Evolutionary conservation across 148 eudicot genomes (phyloP), one percentile per base, ranked within the genome.

Genomic region (Silene uniflora): DNA sequence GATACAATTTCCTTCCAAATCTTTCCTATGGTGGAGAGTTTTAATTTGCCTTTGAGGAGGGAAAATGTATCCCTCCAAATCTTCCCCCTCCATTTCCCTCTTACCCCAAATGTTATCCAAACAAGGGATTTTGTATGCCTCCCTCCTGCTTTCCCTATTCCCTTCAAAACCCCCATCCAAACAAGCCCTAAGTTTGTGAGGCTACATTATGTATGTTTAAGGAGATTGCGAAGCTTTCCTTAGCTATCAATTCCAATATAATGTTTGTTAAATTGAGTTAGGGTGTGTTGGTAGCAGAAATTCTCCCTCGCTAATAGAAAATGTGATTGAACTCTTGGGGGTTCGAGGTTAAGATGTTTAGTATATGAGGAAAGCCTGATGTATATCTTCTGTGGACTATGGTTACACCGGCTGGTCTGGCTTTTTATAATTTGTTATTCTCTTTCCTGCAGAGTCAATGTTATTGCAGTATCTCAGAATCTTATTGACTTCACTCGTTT

Each of bases 381-480:
- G 42, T 17, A 6, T 17, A 27, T 64, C 19, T 27, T 64, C 68
- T 14, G 69, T 1, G 69, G 68, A 12, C 17, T 68, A 1, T 68
- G 58, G 29, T 44, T 69, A 21, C 58, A 69, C 54, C 21, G 9
- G 11, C 12, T 39, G 70, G 52, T 10, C 7, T 17, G 47, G 32
- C 47, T 18, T 69, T 35, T 39, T 69, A 46, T 69, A 24, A 46
- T 46, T 46, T 22, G 46, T 19, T 19, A 24, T 13, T 69, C 49
- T 17, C 59, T 47, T 21, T 69, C 54, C 44, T 19, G 29, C 72
- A 69, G n/a, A 7, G 25, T 19, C 22, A 21, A 22, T 69, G 13
- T 68, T 22, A 7, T 21, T 68, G 71, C 52, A 42, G 71, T 68
- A 39, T 68, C 52, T 10, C 55, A 42, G 55, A 67, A 42, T 44